A percentile compares a stretch with the other conserved stretches of the same genome.
Conservation (phyloP, 108 stramenopile species). For the Chaetoceros muelleri region DNA sequence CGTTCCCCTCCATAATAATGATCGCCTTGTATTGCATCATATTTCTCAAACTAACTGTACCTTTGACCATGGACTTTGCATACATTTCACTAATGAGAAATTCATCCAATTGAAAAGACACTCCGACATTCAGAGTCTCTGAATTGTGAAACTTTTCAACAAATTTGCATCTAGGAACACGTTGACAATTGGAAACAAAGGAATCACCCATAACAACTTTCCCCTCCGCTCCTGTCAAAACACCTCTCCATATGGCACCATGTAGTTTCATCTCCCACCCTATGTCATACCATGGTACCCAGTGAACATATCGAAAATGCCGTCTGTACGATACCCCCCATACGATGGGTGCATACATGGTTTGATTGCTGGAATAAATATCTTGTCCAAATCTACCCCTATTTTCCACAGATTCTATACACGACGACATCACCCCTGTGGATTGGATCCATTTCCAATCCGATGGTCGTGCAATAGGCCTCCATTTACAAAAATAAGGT, state of each 20-base stretch:
- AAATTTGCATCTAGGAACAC: background rate
- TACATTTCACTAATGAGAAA: too few relatives aligned
- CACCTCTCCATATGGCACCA: constrained; percentile 16
- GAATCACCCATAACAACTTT: background rate
- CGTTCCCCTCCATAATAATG: constrained; percentile 67
- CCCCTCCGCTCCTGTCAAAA: constrained; percentile 5
- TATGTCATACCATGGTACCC: constrained; percentile 1
- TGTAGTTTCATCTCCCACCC: constrained; percentile 10
- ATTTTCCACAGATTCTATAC: background rate
- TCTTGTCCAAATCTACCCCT: background rate
- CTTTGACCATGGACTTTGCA: too few relatives aligned
- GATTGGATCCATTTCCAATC: too few relatives aligned
- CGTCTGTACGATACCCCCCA: too few relatives aligned
- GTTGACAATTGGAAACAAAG: background rate
- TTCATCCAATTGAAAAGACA: background rate
- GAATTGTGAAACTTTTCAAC: background rate
- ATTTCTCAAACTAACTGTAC: background rate
- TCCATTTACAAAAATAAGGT: too few relatives aligned
- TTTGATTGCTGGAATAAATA: background rate
- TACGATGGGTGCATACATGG: too few relatives aligned
- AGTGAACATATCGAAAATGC: background rate
- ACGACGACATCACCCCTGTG: background rate
- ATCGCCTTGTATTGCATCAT: constrained; percentile 26
- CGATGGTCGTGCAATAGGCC: too few relatives aligned
- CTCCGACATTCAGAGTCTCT: background rate